Base-by-base conservation (phyloP, 2,329 filamentous ascomycete species). In the Graphilbum fragrans region DNA sequence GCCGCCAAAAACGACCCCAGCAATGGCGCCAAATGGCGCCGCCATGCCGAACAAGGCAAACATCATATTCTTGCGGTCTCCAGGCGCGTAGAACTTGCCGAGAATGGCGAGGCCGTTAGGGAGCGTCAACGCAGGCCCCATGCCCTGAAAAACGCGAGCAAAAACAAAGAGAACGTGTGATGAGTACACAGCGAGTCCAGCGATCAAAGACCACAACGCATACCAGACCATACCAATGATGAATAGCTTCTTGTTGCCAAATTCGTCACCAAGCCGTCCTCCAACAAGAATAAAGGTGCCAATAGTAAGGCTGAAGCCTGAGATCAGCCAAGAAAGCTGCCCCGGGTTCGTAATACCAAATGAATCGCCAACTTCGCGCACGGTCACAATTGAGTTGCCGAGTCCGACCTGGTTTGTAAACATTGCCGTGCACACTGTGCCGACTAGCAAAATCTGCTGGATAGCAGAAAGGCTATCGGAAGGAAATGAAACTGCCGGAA, bases 71-170 rank as follows among this genome's bases (percentile, higher is more conserved):
- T 80, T 81, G 44, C 67, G 64, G 40, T 57, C 60, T 0, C 77
- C 77, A 0, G 71, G 71, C 0, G 63, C 58, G 47, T 80, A 82
- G 0, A 69, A 65, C 0, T 62, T 61, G 2, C 76, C 77, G 0
- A 83, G 55, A 12, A 85, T 63, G 3, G 77, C 78, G 19, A 83
- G 57, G 0, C 65, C 75, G 46, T 81, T 84, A 1, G 80, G 80
- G 20, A 83, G 60, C 11, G 69, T 59, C 27, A 84, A 62, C 1
- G 77, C 76, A 0, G 76, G 73, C 0, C 80, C 80, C 17, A 80
- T 66, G 0, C 75, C 74, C 46, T 79, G 74, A 3, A 77, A 53
- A 0, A 67, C 70, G 6, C 74, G 63, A n/a, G 64, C 62, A 29
- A 68, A 58, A 44, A 70, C 62, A 49, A 74, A 74, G 12, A 72